Base-by-base conservation (phyloP, 169 alveolate species). In the Cryptosporidium sp. region DNA sequence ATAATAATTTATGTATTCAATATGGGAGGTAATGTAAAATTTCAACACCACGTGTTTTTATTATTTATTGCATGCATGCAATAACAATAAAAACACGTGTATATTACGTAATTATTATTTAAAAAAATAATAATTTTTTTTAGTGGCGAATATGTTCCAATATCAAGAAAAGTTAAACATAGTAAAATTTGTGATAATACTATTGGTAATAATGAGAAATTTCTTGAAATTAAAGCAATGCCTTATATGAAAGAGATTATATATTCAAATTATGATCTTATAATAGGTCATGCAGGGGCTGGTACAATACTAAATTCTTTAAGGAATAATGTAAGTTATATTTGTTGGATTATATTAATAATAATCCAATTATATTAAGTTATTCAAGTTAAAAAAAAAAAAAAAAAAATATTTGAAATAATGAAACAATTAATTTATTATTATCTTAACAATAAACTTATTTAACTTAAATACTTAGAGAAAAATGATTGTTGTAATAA, bases 201-300 rank as follows among this genome's bases (percentile, higher is more conserved):
- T 62, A 23, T 21, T 12, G 53, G n/a, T 53, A 9, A 37, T 53
- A 23, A 37, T 58, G 44, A 60, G 10, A 42, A 60, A 29, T 18
- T 12, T 26, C 37, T 80, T 12, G 80, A 62, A 80, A 65, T 80
- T 26, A 45, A 39, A 16, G 33, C 80, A 12, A 51, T 23, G 0
- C 51, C 73, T 18, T 80, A 80, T 42, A 42, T 65, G 45, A 80
- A 62, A 39, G 89, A 65, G 60, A 62, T 80, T 26, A 26, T 12
- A 37, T 80, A 62, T 26, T 42, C 42, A 29, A 69, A 80, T n/a
- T 80, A 42, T 73, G 95, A 91, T 37, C 71, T 94, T 75, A 73
- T 94, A 51, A 92, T 94, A 7, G 70, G 94, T 3, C 96, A 94
- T 73, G 96, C 94, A 45, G 96, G 96, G 23, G 95, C 96, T 48